A percentile compares a stretch with the other conserved stretches of the same genome.
phyloP scores from a whole-genome alignment of 1,284 basidiomycete species.

The Marasmius fiardii region DNA sequence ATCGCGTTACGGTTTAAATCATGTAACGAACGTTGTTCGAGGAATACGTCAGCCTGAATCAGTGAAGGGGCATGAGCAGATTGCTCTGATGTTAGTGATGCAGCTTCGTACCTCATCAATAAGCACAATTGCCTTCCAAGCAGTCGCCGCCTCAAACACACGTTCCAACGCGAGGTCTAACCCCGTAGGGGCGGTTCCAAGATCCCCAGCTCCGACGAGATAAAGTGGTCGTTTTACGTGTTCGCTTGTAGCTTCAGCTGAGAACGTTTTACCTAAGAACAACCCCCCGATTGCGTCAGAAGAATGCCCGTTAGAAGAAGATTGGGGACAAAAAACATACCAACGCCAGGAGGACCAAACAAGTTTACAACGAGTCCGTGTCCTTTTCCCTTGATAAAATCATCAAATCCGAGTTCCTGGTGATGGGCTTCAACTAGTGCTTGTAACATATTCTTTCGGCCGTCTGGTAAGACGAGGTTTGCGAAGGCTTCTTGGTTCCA shows the following conservation, averaged over 20 bases:
- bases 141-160: slow-evolving; percentile 50
- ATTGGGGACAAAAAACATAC: slow-evolving; percentile 32
- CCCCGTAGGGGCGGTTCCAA: slow-evolving; percentile 45
- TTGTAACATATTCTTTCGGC: slow-evolving; percentile 49
- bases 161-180: slow-evolving; percentile 41
- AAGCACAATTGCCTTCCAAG: slow-evolving; percentile 62
- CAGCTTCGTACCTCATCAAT: slow-evolving; percentile 46
- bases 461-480: slow-evolving; percentile 51
- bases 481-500: slow-evolving; percentile 59
- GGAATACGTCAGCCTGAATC: slow-evolving; percentile 51
- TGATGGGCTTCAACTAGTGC: slow-evolving; percentile 58
- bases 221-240: slow-evolving; percentile 57
- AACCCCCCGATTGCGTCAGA: too few relatives aligned
- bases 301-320: neutral
- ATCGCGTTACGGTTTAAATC: slow-evolving; percentile 61
- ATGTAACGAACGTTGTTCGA: slow-evolving; percentile 59
- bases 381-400: slow-evolving; percentile 62
- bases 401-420: slow-evolving; percentile 49
- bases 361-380: slow-evolving; percentile 58
- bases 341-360: slow-evolving; percentile 60
- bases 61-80: neutral
- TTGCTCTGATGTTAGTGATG: neutral
- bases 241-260: slow-evolving; percentile 62
- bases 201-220: slow-evolving; percentile 54
- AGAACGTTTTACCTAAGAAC: slow-evolving; percentile 46